phyloP scores from a whole-genome alignment of 2,329 filamentous ascomycete species.

The Fusarium sublunatum region DNA sequence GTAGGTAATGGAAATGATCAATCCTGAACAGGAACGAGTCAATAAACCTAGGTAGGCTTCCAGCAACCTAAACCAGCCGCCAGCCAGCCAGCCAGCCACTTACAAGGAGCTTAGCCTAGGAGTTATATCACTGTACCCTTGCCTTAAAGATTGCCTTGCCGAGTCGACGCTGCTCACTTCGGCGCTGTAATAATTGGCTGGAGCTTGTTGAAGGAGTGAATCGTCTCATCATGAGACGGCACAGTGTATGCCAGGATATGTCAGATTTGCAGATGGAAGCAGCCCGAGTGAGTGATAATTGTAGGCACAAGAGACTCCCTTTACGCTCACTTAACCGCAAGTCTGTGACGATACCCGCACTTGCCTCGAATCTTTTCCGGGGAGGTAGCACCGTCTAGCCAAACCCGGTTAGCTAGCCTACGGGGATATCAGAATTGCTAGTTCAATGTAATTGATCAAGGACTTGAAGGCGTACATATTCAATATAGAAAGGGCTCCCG shows the following conservation, averaged over 20 bases:
- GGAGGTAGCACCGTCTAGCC: no score
- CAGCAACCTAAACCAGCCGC: slow-evolving; percentile 2
- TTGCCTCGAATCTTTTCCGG: not conserved
- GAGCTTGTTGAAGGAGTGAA: slow-evolving; percentile 31
- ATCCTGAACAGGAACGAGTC: slow-evolving; percentile 35
- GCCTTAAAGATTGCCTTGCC: slow-evolving; percentile 17
- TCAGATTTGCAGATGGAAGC: slow-evolving; percentile 20
- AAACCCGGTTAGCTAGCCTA: no score
- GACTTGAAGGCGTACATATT: no score
- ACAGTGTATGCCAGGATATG: slow-evolving; percentile 34
- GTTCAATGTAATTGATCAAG: no score
- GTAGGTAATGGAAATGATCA: slow-evolving; percentile 4
- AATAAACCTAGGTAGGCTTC: slow-evolving; percentile 10
- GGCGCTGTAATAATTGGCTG: slow-evolving; percentile 25
- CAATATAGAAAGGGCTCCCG: no score
- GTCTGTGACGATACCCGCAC: slow-evolving; percentile 10
- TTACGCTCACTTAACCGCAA: no score
- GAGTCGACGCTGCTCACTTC: slow-evolving; percentile 24
- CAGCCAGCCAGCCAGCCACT: slow-evolving; percentile 34
- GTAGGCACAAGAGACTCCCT: no score
- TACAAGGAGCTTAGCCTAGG: slow-evolving; percentile 27
- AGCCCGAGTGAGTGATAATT: not conserved
- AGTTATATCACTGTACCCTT: slow-evolving; percentile 23
- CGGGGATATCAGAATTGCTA: no score
- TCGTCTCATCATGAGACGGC: slow-evolving; percentile 35